Conservation (phyloP, 2,329 filamentous ascomycete genomes). For the Lachnellula subtilissima region DNA sequence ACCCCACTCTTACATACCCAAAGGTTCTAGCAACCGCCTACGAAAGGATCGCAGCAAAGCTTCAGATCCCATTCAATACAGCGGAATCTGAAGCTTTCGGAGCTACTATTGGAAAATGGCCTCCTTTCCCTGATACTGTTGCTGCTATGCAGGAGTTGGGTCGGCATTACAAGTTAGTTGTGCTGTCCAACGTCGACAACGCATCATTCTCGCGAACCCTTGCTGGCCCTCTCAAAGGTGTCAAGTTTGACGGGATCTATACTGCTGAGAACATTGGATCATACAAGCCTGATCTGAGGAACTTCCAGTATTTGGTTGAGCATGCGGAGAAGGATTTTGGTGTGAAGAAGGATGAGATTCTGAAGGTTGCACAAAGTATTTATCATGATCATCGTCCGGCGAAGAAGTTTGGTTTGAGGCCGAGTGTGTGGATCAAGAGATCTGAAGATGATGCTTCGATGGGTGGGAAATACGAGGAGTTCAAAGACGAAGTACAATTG, state of each 20-base stretch:
- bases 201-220: constrained; percentile 44
- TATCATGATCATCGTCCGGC: constrained; percentile 66
- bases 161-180: constrained; percentile 46
- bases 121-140: constrained; percentile 46
- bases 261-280: constrained; percentile 67
- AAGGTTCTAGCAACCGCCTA: constrained; percentile 42
- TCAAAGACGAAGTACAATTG: constrained; percentile 2
- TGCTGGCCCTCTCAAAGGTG: constrained; percentile 42
- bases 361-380: constrained; percentile 66
- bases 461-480: constrained; percentile 4
- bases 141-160: constrained; percentile 40
- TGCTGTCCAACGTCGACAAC: constrained; percentile 54
- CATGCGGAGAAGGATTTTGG: constrained; percentile 51
- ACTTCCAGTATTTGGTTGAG: constrained; percentile 61
- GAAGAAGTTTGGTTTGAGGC: constrained; percentile 20
- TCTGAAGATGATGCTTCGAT: constrained; percentile 5
- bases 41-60: constrained; percentile 32
- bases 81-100: constrained; percentile 38
- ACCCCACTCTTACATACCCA: constrained; percentile 48
- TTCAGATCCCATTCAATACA: constrained; percentile 17
- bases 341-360: constrained; percentile 48
- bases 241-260: constrained; percentile 55
- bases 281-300: constrained; percentile 63
- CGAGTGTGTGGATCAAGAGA: constrained; percentile 7
- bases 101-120: constrained; percentile 39